Conservation (phyloP, 805 yeast genomes). For the Saturnispora mendoncae region DNA sequence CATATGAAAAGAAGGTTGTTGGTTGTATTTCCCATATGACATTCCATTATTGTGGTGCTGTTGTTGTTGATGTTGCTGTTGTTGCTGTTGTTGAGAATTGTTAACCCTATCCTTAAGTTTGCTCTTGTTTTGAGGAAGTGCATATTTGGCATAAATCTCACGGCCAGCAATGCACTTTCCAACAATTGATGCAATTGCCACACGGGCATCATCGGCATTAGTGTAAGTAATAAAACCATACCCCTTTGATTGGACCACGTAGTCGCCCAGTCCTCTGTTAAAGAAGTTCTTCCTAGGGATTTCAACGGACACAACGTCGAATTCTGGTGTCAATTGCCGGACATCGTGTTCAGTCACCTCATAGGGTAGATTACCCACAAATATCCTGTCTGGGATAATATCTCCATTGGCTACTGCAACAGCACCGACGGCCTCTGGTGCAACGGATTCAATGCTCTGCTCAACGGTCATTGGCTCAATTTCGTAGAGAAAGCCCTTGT, state of each 20-base stretch:
- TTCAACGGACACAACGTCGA: slow-evolving; percentile 27
- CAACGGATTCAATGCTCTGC: no score
- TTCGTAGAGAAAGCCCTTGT: no score
- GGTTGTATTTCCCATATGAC: slow-evolving; percentile 1
- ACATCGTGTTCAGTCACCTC: slow-evolving; percentile 38
- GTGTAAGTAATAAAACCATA: slow-evolving; percentile 49
- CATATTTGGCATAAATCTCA: slow-evolving; percentile 42
- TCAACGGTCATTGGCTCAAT: slow-evolving; percentile 4
- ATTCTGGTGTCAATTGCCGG: slow-evolving; percentile 31
- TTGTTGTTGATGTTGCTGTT: slow-evolving; percentile 4
- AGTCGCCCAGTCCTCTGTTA: slow-evolving; percentile 19
- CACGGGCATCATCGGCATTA: slow-evolving; percentile 51
- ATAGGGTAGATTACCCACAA: slow-evolving; percentile 38
- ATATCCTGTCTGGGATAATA: slow-evolving; percentile 36
- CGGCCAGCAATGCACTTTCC: slow-evolving; percentile 28
- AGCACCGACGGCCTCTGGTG: no score
- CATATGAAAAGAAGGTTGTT: background rate
- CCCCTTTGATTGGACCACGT: slow-evolving; percentile 25
- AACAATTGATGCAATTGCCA: slow-evolving; percentile 40
- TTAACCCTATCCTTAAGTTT: slow-evolving; percentile 6
- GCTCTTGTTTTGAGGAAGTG: slow-evolving; percentile 33
- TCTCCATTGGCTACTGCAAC: no score
- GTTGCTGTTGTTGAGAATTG: background rate
- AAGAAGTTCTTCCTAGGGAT: slow-evolving; percentile 25
- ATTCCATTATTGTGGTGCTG: background rate